Percentiles rank a stretch among this genome's conserved stretches.
Conservation (phyloP, 2,329 filamentous ascomycete genomes). For the Fusarium tricinctum region DNA sequence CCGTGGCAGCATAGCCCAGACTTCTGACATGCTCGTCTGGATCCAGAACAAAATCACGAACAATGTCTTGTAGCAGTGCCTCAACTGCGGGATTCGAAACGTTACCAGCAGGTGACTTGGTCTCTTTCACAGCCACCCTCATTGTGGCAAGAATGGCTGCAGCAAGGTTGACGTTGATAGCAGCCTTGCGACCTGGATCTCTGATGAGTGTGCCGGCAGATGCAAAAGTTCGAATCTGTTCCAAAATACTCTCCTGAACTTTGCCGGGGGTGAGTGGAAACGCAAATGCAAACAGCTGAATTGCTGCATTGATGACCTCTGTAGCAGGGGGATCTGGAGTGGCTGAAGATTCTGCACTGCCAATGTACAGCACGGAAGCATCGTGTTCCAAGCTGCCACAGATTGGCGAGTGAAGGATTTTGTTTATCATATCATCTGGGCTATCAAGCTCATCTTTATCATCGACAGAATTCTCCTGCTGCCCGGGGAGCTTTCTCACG, state of each 20-base stretch:
- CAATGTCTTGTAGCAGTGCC: conserved; percentile 83
- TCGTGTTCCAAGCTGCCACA: conserved; percentile 91
- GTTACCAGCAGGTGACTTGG: conserved; percentile 78
- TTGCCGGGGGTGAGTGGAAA: conserved; percentile 90
- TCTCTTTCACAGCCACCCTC: conserved; percentile 87
- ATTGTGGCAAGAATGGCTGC: conserved; percentile 84
- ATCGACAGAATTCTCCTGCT: conserved; percentile 67
- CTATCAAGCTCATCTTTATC: conserved; percentile 66
- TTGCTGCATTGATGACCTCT: conserved; percentile 93
- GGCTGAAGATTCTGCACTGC: conserved; percentile 58
- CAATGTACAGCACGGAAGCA: conserved; percentile 82
- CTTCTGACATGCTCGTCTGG: conserved; percentile 88
- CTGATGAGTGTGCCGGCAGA: conserved; percentile 83
- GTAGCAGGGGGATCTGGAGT: conserved; percentile 85
- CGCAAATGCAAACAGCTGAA: conserved; percentile 91
- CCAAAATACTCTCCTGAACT: conserved; percentile 94
- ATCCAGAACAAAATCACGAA: conserved; percentile 80
- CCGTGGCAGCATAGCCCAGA: conserved; percentile 87
- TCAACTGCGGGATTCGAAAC: conserved; percentile 82
- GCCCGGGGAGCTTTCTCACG: conserved; percentile 77
- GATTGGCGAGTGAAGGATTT: conserved; percentile 75
- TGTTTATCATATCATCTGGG: conserved; percentile 75
- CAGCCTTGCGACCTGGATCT: conserved; percentile 88
- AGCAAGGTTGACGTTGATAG: conserved; percentile 91
- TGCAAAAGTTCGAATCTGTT: conserved; percentile 93